Base-by-base conservation (phyloP, 208 protist species). In the Trypanosoma congolense region DNA sequence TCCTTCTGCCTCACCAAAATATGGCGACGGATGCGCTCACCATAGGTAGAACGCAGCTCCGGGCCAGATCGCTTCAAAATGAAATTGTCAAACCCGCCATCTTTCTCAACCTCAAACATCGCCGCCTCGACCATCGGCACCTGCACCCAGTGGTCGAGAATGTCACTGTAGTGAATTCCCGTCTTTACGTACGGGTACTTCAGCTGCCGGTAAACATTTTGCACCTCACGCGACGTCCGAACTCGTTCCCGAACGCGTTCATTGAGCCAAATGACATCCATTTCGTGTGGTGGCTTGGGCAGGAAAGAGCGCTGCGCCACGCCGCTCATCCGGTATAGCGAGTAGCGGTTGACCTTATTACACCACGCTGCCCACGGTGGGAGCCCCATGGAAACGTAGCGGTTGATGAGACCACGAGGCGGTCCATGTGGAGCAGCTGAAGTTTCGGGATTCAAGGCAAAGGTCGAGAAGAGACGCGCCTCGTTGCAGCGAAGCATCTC, bases 241-340 rank as follows among this genome's bases (percentile, higher is more conserved):
- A 95, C 88, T 1, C 88, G 79, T 59, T 92, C 84, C 10, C 83
- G 70, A n/a, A 95, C 75, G 2, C 85, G 81, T 57, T 95, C 88
- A 54, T 95, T 92, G 38, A 93, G 54, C 85, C 88, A 95, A 67
- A 95, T 92, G 4, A 91, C 88, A 56, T 95, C 85, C 83, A 95
- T 91, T 63, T 91, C 73, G 10, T 95, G 88, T 21, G 84, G 80
- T 4, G 73, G 56, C 56, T 83, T 85, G 18, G 88, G 88, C 4
- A 92, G 62, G 42, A 95, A 86, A 16, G 48, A 49, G 33, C 83
- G 88, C 26, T 79, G 71, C 3, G 73, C 73, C n/a, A 90, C 72
- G 30, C 88, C 81, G 30, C 76, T 81, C 83, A 95, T 86, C 44
- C 85, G 79, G 72, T 95, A 95, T 29, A 90, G 70, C 9, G 84